Conservation (phyloP, 129 eudicot species). For the Arctium lappa region DNA sequence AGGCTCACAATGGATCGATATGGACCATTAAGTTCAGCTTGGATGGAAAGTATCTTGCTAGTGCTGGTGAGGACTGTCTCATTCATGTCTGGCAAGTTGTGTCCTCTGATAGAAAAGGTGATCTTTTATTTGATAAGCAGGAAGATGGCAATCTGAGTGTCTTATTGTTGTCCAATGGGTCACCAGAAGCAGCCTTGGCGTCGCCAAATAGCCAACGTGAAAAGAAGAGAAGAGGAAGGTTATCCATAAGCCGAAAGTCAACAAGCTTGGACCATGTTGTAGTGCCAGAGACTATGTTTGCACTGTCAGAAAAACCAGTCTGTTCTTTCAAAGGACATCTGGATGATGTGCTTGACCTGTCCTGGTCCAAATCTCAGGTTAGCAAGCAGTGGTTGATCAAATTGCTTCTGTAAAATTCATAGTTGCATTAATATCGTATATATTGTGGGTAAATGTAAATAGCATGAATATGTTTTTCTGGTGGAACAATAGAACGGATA, state of each 20-base stretch:
- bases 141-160: constrained; percentile 84
- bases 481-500: not conserved
- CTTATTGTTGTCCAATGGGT: constrained; percentile 52
- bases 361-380: constrained; percentile 99
- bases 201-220: constrained; percentile 58
- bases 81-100: constrained; percentile 90
- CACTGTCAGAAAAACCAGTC: constrained; percentile 77
- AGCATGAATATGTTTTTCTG: not conserved
- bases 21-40: constrained; percentile 87
- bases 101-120: constrained; percentile 80
- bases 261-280: constrained; percentile 72
- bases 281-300: constrained; percentile 79
- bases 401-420: not conserved
- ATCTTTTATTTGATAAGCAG: constrained; percentile 67
- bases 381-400: constrained; percentile 19
- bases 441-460: not conserved
- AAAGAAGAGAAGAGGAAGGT: constrained; percentile 90
- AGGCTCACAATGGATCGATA: constrained; percentile 86
- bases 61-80: constrained; percentile 93
- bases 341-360: constrained; percentile 88
- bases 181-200: constrained; percentile 56
- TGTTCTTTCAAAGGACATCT: constrained; percentile 89
- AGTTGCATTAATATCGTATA: not conserved
- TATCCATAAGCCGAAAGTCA: constrained; percentile 80
- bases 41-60: constrained; percentile 92